Evolutionary conservation across 805 yeast genomes (phyloP).

Genomic region (Suhomyces faveliae): DNA sequence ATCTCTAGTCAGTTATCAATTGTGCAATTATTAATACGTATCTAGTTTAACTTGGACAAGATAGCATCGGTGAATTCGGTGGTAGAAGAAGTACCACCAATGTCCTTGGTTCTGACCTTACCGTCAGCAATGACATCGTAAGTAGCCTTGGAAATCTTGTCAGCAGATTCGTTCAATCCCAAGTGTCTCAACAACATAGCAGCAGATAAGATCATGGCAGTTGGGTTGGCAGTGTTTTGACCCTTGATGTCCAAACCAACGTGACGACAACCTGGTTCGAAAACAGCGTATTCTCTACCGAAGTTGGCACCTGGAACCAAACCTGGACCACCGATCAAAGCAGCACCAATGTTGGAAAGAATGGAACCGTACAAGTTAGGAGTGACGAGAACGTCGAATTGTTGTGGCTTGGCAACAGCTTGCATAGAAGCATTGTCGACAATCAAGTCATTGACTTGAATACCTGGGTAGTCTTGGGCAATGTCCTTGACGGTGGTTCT

Average conservation of each 20-base stretch:
- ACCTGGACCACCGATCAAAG: constrained; percentile 96
- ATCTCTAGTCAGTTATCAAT: no score
- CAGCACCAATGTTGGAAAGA: constrained; percentile 97
- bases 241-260: constrained; percentile 97
- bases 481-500: constrained; percentile 89
- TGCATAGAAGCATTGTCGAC: constrained; percentile 99
- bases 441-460: constrained; percentile 85
- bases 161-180: constrained; percentile 82
- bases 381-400: constrained; percentile 95
- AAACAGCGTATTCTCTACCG: constrained; percentile 96
- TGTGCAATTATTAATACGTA: background rate
- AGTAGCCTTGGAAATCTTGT: constrained; percentile 84
- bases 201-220: constrained; percentile 93
- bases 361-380: constrained; percentile 98
- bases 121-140: constrained; percentile 89
- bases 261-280: constrained; percentile 99
- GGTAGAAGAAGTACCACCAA: constrained; percentile 87
- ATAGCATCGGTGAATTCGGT: constrained; percentile 94
- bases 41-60: constrained; percentile 59
- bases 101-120: constrained; percentile 78
- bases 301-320: constrained; percentile 97
- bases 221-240: constrained; percentile 94
- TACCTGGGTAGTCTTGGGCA: constrained; percentile 79
- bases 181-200: constrained; percentile 92
- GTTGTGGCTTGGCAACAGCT: constrained; percentile 97